Evolutionary conservation across 2,329 filamentous ascomycete species (phyloP), one percentile per base, ranked within the genome.

Genomic region (Tolypocladium paradoxum): DNA sequence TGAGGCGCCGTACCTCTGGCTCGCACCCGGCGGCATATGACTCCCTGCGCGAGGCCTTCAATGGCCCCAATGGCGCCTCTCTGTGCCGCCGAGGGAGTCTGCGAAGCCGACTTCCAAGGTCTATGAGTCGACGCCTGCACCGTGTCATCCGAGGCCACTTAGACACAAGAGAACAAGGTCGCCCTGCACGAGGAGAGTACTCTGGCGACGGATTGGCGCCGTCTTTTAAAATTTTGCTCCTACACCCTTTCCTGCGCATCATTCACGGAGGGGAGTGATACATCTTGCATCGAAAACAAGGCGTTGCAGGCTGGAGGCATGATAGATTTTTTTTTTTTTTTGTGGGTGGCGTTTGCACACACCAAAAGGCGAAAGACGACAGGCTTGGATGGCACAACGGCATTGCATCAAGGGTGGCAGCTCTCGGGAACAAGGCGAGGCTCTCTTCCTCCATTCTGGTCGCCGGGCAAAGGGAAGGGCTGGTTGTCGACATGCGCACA

Each of bases 271-370:
- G 53, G 48, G 20, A 54, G 38, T 51, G 53, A 50, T 56, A 51
- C 54, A 54, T 36, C 38, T 34, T 63, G 61, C 61, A 64, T 62
- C 54, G 57, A 60, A 59, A 55, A 52, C 52, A 61, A 59, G 65
- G 65, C 65, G 65, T 67, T 66, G 59, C 57, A 55, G 64, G 61
- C 53, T 61, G 60, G 61, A 59, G 40, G 55, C 57, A 62, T 57
- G 55, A 67, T 67, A 67, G 65, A 67, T 54, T 61, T 61, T 56
- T 54, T 36, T 43, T 48, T 29, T 7, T 8, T 38, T n/a, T n/a
- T n/a, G n/a, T n/a, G n/a, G n/a, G n/a, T n/a, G n/a, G n/a, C n/a
- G 34, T 31, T 38, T 27, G 34, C 36, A 38, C 37, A 14, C 34
- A 37, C 34, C 31, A 27, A 37, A 49, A 27, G 34, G 31, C 31